These are phyloP conservation scores for Przewalskia tangutica DNA, from an alignment of 257 asterid species.

Conservation along the genomic window DNA sequence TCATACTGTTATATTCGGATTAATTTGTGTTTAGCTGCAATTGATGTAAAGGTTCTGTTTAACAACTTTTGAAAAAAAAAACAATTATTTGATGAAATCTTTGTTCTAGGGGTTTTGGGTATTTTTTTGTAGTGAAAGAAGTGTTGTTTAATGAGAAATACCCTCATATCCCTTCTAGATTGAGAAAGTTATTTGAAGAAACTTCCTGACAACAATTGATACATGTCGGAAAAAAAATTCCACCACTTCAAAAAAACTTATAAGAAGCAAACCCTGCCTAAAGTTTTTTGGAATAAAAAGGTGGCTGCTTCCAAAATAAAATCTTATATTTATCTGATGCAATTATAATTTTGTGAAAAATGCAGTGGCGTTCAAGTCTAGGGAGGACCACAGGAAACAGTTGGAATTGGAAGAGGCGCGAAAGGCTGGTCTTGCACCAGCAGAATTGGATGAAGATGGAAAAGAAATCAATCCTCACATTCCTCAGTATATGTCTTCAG, in stretches of 20 bases:
- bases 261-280: neutral
- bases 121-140: neutral
- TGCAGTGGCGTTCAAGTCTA: slow-evolving; percentile 80
- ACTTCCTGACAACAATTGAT: neutral
- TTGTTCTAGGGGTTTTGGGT: neutral
- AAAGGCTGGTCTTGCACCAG: slow-evolving; percentile 97
- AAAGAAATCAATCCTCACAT: slow-evolving; percentile 96
- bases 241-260: neutral
- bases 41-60: neutral
- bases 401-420: slow-evolving; percentile 93
- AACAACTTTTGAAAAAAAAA: neutral
- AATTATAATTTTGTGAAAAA: neutral
- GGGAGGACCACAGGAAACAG: slow-evolving; percentile 95
- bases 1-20: neutral
- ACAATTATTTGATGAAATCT: neutral
- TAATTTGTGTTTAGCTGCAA: neutral
- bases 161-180: neutral
- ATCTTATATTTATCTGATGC: neutral
- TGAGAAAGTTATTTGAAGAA: neutral
- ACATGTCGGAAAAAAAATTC: neutral
- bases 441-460: slow-evolving; percentile 95
- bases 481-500: slow-evolving; percentile 95
- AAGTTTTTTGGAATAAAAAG: neutral
- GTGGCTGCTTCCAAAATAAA: neutral
- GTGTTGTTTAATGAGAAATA: neutral